phyloP scores from a whole-genome alignment of 2,329 filamentous ascomycete species.

The Mycogone perniciosa region DNA sequence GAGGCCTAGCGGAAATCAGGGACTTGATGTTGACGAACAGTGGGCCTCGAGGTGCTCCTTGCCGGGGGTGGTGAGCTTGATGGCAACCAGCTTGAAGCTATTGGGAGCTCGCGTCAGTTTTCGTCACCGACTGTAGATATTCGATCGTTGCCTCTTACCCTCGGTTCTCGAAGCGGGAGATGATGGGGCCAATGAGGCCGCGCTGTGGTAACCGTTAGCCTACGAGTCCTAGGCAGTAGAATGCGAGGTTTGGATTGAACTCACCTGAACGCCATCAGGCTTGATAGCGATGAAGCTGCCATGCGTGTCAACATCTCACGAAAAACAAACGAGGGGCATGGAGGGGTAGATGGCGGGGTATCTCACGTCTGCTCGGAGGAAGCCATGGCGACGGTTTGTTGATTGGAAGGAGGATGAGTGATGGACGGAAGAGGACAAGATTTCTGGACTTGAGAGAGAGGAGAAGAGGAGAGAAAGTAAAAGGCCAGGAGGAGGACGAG shows the following conservation, averaged over 20 bases:
- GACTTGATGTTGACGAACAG: slow-evolving; percentile 47
- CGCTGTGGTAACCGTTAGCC: slow-evolving; percentile 51
- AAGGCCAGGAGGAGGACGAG: slow-evolving; percentile 31
- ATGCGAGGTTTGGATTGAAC: slow-evolving; percentile 15
- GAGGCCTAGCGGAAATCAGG: neutral
- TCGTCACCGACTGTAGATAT: neutral
- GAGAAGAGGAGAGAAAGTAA: slow-evolving; percentile 31
- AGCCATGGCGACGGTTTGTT: slow-evolving; percentile 53
- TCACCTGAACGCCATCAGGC: slow-evolving; percentile 98
- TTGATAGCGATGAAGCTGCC: slow-evolving; percentile 99
- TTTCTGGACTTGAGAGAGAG: slow-evolving; percentile 16
- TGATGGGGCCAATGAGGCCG: slow-evolving; percentile 95
- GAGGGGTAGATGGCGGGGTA: slow-evolving; percentile 29
- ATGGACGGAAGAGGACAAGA: slow-evolving; percentile 24
- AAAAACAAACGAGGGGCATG: slow-evolving; percentile 9
- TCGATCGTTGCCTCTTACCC: slow-evolving; percentile 52
- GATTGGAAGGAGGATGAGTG: slow-evolving; percentile 19
- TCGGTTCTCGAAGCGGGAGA: slow-evolving; percentile 95
- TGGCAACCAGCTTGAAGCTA: slow-evolving; percentile 95
- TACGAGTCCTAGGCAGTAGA: neutral
- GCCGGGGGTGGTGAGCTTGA: slow-evolving; percentile 86
- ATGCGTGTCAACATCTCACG: slow-evolving; percentile 19
- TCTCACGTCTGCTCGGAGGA: slow-evolving; percentile 78
- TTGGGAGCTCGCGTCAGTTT: slow-evolving; percentile 4
- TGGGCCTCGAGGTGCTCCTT: slow-evolving; percentile 97